Percentiles rank a stretch among this genome's conserved stretches.
Evolutionary conservation across 2,329 filamentous ascomycete species (phyloP).

Genomic region (Penicillium olsonii): DNA sequence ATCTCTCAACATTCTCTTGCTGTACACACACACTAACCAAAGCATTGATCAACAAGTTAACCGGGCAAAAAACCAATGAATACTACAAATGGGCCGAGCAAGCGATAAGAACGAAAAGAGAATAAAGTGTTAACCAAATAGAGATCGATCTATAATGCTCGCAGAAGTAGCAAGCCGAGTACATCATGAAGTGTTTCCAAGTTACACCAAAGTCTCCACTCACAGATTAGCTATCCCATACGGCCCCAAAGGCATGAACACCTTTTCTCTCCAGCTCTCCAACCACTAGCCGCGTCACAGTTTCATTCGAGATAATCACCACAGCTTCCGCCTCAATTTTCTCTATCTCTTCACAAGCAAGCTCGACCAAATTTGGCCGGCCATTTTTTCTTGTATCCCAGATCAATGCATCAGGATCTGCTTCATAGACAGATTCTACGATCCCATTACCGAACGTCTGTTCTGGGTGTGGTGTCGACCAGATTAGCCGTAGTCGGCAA

Average conservation of each 20-base stretch:
- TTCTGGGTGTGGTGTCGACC: constrained; percentile 37
- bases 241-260: constrained; percentile 38
- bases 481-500: constrained; percentile 32
- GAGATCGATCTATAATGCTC: too few species aligned
- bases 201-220: background rate
- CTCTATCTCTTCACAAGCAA: constrained; percentile 23
- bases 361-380: constrained; percentile 35
- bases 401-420: constrained; percentile 38
- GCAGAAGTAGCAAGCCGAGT: too few species aligned
- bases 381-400: constrained; percentile 37
- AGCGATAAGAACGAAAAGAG: too few species aligned
- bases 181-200: too few species aligned
- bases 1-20: too few species aligned
- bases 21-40: too few species aligned
- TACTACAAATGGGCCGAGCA: too few species aligned
- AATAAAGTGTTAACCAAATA: too few species aligned
- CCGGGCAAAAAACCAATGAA: too few species aligned
- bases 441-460: constrained; percentile 38
- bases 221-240: constrained; percentile 31
- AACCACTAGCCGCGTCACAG: constrained; percentile 39
- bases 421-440: constrained; percentile 30
- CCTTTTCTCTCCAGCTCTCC: constrained; percentile 42
- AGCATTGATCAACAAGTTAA: too few species aligned
- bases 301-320: constrained; percentile 39
- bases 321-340: constrained; percentile 40